Percentiles rank a stretch among this genome's conserved stretches.
These are phyloP conservation scores for Blastobotrys proliferans DNA, from an alignment of 1,139 yeast species.

Conservation along the genomic window DNA sequence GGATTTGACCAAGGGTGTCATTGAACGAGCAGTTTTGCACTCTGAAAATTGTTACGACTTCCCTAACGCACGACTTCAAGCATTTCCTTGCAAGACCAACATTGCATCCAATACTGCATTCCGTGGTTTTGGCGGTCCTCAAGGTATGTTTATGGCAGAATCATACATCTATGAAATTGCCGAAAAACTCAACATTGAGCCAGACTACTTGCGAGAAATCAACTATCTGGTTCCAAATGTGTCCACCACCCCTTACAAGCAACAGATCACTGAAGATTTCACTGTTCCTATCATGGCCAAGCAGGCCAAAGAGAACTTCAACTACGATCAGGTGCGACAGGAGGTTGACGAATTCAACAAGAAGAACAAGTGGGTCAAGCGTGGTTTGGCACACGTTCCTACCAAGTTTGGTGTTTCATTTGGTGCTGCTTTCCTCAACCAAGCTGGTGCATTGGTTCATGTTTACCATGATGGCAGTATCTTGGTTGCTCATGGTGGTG, in stretches of 20 bases:
- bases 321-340: conserved; percentile 34
- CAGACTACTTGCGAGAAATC: conserved; percentile 37
- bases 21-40: conserved; percentile 44
- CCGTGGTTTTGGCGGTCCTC: conserved; percentile 48
- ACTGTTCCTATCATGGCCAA: conserved; percentile 37
- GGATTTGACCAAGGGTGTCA: conserved; percentile 45
- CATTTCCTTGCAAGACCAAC: conserved; percentile 42
- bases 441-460: conserved; percentile 45
- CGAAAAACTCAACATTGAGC: conserved; percentile 38
- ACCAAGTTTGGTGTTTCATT: conserved; percentile 46
- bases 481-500: conserved; percentile 44
- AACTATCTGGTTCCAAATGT: conserved; percentile 36
- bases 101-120: conserved; percentile 46
- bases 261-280: conserved; percentile 40
- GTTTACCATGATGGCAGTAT: conserved; percentile 45
- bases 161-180: conserved; percentile 39
- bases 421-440: conserved; percentile 43
- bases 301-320: conserved; percentile 35
- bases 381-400: conserved; percentile 44
- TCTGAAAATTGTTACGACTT: conserved; percentile 42
- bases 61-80: conserved; percentile 39
- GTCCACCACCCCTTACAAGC: conserved; percentile 41
- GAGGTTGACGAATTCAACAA: conserved; percentile 40
- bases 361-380: conserved; percentile 41
- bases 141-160: conserved; percentile 44